These are phyloP conservation scores for Brassica nigra DNA, from an alignment of 345 rosid genomes.

Conservation along the genomic window DNA sequence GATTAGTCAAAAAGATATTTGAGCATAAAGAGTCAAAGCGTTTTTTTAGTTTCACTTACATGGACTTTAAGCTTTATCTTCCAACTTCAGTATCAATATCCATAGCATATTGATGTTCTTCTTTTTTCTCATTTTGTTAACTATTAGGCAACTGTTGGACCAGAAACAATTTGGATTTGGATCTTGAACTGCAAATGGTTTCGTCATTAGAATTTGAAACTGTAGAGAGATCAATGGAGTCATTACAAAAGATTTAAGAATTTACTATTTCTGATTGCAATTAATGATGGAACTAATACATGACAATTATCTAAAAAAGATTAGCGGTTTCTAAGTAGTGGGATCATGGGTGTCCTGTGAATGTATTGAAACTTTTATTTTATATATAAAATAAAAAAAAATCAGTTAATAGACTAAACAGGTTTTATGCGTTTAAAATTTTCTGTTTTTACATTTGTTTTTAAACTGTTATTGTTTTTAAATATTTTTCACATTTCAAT, in stretches of 20 bases:
- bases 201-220: background rate
- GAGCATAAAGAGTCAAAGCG: background rate
- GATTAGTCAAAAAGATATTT: background rate
- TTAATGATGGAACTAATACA: background rate
- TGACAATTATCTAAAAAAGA: background rate
- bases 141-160: background rate
- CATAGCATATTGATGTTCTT: background rate
- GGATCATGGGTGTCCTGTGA: background rate
- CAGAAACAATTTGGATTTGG: background rate
- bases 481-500: too few relatives aligned
- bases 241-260: background rate
- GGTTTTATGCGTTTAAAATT: too few relatives aligned
- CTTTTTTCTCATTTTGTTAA: background rate
- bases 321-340: background rate
- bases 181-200: background rate
- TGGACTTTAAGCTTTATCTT: too few relatives aligned
- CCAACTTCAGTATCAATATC: too few relatives aligned
- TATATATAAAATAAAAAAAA: too few relatives aligned
- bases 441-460: too few relatives aligned
- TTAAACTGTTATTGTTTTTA: too few relatives aligned
- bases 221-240: background rate
- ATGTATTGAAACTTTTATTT: too few relatives aligned
- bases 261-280: background rate
- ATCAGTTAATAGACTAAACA: too few relatives aligned
- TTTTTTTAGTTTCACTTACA: too few relatives aligned